phyloP scores from a whole-genome alignment of 75 land plant species.

The Cryptomeria japonica region DNA sequence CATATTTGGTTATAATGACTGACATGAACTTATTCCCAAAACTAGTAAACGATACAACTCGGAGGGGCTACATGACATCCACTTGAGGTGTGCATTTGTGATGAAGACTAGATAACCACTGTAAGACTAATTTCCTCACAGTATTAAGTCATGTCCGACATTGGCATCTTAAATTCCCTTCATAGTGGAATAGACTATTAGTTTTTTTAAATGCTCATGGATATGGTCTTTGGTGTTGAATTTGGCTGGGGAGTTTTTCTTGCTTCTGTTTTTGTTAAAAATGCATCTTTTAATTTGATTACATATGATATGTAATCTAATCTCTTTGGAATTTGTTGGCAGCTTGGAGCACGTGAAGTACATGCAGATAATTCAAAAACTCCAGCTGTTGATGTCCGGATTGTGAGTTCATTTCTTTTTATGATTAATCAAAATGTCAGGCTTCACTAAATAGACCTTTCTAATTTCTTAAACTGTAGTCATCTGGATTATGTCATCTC shows the following conservation, averaged over 20 bases:
- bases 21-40: background rate
- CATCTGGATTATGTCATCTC: background rate
- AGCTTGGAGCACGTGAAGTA: slow-evolving; percentile 76
- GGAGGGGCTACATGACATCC: background rate
- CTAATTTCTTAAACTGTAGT: background rate
- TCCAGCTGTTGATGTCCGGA: slow-evolving; percentile 86
- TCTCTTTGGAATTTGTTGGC: slow-evolving; percentile 9
- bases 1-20: background rate
- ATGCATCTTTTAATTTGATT: background rate
- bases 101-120: background rate
- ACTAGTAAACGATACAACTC: background rate
- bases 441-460: background rate
- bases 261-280: background rate
- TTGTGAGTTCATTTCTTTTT: slow-evolving; percentile 55
- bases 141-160: background rate
- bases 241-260: background rate
- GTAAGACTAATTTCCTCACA: background rate
- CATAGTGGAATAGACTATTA: background rate
- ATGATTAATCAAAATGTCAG: background rate
- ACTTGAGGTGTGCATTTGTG: background rate
- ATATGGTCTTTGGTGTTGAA: background rate
- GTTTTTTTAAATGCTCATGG: background rate
- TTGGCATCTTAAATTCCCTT: background rate
- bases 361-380: slow-evolving; percentile 60
- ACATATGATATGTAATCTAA: background rate